Evolutionary conservation across 78 protist genomes (phyloP).

Genomic region (Reticulomyxa filosa): DNA sequence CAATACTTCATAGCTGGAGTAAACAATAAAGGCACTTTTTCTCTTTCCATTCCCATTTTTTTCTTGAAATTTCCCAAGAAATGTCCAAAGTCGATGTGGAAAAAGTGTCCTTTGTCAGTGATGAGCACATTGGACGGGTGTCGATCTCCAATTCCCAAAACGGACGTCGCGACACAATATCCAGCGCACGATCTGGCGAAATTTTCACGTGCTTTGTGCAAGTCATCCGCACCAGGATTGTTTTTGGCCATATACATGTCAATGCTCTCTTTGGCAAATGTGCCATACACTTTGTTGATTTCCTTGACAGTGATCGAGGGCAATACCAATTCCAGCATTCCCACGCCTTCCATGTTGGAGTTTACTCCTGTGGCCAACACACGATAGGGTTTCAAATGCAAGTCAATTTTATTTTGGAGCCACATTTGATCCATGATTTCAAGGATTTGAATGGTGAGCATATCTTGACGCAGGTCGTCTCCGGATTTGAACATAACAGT

Average conservation of each 20-base stretch:
- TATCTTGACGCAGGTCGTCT: slow-evolving; percentile 49
- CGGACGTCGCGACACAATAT: not conserved
- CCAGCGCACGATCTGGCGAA: slow-evolving; percentile 8
- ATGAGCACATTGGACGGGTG: slow-evolving; percentile 81
- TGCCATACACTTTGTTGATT: slow-evolving; percentile 22
- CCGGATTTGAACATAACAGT: slow-evolving; percentile 53
- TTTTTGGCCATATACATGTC: not conserved
- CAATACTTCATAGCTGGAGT: slow-evolving; percentile 41
- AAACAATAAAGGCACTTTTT: slow-evolving; percentile 80
- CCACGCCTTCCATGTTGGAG: slow-evolving; percentile 33
- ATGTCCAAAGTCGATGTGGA: slow-evolving; percentile 74
- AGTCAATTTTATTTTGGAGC: slow-evolving; percentile 21
- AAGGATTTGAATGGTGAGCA: slow-evolving; percentile 1
- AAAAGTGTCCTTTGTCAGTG: slow-evolving; percentile 31
- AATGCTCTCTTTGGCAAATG: not conserved
- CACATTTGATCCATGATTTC: not conserved
- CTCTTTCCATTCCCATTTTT: slow-evolving; percentile 53
- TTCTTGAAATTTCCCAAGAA: slow-evolving; percentile 40
- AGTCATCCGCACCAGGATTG: too few relatives aligned
- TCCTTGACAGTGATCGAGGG: slow-evolving; percentile 51
- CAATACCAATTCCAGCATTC: slow-evolving; percentile 65
- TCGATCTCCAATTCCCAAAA: slow-evolving; percentile 55
- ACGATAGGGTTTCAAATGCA: not conserved
- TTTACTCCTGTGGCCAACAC: slow-evolving; percentile 2
- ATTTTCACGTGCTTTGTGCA: not conserved